These are phyloP conservation scores for Centaurea solstitialis DNA, from an alignment of 129 eudicot genomes.

Conservation along the genomic window DNA sequence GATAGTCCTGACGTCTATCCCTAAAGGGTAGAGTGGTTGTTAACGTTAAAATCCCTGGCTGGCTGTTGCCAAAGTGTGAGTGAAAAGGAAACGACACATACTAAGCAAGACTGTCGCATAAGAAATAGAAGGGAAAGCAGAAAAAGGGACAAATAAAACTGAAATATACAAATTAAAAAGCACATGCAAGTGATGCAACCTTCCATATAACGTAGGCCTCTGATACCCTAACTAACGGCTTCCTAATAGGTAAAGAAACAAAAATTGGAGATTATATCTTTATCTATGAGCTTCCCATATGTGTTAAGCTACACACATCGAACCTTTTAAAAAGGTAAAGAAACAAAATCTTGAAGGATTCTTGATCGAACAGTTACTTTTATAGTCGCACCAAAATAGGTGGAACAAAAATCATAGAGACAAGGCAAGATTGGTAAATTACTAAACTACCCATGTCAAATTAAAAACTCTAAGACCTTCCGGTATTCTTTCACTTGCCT, in stretches of 20 bases:
- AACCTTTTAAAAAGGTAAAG: background rate
- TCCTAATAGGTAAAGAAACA: background rate
- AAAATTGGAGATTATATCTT: background rate
- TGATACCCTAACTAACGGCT: background rate
- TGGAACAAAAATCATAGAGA: too few species aligned
- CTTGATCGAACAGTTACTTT: background rate
- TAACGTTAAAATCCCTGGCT: background rate
- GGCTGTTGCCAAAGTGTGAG: background rate
- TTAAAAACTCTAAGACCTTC: too few species aligned
- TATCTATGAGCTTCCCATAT: background rate
- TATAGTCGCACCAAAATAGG: too few species aligned
- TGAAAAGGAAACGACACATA: background rate
- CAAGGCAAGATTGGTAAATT: too few species aligned
- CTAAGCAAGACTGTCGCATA: background rate
- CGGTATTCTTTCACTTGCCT: too few species aligned
- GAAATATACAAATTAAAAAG: too few species aligned
- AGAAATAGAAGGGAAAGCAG: background rate
- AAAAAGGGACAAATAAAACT: background rate
- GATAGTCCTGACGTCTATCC: too few species aligned
- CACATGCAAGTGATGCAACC: background rate
- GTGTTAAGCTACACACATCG: background rate
- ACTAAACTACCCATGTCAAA: too few species aligned
- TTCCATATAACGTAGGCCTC: background rate
- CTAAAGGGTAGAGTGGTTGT: background rate
- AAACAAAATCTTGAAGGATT: background rate